Evolutionary conservation across 2,329 filamentous ascomycete genomes (phyloP), one percentile per base, ranked within the genome.

Genomic region (Neopestalotiopsis clavispora): DNA sequence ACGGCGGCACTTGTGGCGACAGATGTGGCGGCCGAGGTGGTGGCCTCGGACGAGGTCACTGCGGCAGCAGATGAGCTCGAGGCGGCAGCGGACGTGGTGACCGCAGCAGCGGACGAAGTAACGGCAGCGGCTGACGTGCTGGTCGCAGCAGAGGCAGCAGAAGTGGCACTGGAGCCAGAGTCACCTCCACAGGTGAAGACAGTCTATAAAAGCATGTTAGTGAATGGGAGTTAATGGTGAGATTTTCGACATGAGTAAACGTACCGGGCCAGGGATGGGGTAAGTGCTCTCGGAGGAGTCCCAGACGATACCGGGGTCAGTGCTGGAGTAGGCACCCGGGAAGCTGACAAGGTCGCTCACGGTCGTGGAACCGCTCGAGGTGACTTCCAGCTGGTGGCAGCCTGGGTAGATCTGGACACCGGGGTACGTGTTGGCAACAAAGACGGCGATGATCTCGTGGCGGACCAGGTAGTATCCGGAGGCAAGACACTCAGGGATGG

Each of bases 321-420:
- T 66, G 64, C 34, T 40, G 12, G 30, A 40, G 64, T 66, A 66
- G 42, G 64, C 64, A 14, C 64, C 64, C 20, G 64, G 64, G 49
- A 66, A 66, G 52, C 45, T 57, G 49, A 66, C 64, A 1, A 85
- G 76, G 58, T 74, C 74, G 3, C 77, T 74, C 1, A 83, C 83
- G 1, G 76, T 79, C 7, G 80, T 82, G 64, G 74, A 82, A 6
- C 85, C 85, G 28, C 82, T 79, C 17, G 86, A 85, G 1, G 83
- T 84, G 28, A 89, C 84, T 74, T 87, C 80, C 30, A 89, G 80
- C 76, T 89, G 87, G 75, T 88, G 86, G 78, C 86, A 89, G 7
- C 85, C 85, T 0, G 87, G 86, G 73, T 89, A 89, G 76, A 88
- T 85, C 73, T 89, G 87, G 1, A 84, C 86, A 20, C 87, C 87